These are phyloP conservation scores for Aspergillus sp. DNA, from an alignment of 2,329 filamentous ascomycete species.

Conservation along the genomic window DNA sequence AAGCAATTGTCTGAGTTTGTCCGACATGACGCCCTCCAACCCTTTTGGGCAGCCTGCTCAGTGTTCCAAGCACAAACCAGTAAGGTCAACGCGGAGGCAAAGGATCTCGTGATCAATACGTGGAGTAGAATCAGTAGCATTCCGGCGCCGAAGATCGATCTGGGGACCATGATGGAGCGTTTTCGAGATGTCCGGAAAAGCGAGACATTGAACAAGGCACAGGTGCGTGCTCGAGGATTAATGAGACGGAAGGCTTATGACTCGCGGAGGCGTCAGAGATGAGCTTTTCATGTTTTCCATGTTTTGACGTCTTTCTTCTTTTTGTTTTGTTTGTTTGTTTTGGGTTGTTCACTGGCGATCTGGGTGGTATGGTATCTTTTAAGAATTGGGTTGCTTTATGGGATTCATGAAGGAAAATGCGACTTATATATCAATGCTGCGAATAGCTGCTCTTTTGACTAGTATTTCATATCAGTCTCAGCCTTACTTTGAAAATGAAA, in stretches of 20 bases:
- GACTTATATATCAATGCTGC: slow-evolving; percentile 9
- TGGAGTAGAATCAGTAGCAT: slow-evolving; percentile 21
- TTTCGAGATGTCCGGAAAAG: slow-evolving; percentile 22
- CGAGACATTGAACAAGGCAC: slow-evolving; percentile 27
- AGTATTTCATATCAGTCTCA: not conserved
- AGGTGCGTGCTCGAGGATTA: slow-evolving; percentile 27
- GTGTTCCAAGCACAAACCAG: slow-evolving; percentile 24
- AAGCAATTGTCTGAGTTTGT: slow-evolving; percentile 29
- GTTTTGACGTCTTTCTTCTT: not conserved
- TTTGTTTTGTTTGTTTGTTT: slow-evolving; percentile 2
- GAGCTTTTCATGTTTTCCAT: not conserved
- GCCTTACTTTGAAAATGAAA: too few relatives aligned
- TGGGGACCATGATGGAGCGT: slow-evolving; percentile 19
- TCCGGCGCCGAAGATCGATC: slow-evolving; percentile 17
- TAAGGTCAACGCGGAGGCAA: slow-evolving; percentile 21
- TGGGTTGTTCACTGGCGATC: slow-evolving; percentile 7
- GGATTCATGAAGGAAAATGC: slow-evolving; percentile 2
- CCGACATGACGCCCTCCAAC: slow-evolving; percentile 23
- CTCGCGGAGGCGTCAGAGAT: not conserved
- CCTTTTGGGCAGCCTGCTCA: slow-evolving; percentile 25
- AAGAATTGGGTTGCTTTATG: slow-evolving; percentile 2
- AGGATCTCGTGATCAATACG: slow-evolving; percentile 19
- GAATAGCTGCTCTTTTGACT: not conserved
- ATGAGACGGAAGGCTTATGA: slow-evolving; percentile 16
- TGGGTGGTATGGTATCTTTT: slow-evolving; percentile 1